Conservation (phyloP, 1,284 basidiomycete species). For the Fomitopsis schrenkii region DNA sequence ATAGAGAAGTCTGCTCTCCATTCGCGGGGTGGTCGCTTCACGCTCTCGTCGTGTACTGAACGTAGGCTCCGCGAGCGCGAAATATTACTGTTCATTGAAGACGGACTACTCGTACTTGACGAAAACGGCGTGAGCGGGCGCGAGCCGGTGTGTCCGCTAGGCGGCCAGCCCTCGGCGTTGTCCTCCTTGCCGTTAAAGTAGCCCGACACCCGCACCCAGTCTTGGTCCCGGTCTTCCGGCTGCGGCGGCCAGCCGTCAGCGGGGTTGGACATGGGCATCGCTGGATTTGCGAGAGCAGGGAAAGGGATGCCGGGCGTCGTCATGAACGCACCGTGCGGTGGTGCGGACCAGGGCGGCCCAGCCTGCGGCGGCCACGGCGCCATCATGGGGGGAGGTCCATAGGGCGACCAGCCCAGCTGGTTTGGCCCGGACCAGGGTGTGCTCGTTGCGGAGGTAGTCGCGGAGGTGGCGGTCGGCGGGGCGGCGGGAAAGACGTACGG, state of each 20-base stretch:
- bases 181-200: slow-evolving; percentile 1
- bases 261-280: neutral
- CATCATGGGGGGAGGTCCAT: neutral
- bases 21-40: slow-evolving; percentile 28
- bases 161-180: neutral
- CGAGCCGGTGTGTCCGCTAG: neutral
- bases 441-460: neutral
- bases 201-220: slow-evolving; percentile 2
- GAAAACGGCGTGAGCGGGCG: slow-evolving; percentile 14
- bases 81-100: slow-evolving; percentile 8
- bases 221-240: neutral
- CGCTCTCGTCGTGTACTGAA: slow-evolving; percentile 15
- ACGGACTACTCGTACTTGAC: slow-evolving; percentile 16
- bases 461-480: neutral
- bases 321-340: neutral
- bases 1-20: slow-evolving; percentile 33
- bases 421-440: neutral
- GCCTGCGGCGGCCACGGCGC: neutral
- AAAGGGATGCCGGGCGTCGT: neutral
- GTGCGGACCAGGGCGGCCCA: neutral
- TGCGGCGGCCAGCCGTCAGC: neutral
- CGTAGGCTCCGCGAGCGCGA: slow-evolving; percentile 17
- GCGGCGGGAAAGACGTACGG: slow-evolving; percentile 1
- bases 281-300: neutral
- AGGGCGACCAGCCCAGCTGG: neutral